A percentile compares a stretch with the other conserved stretches of the same genome.
Evolutionary conservation across 768 basidiomycete genomes (phyloP).

Genomic region (Boletus rubroflammeus): DNA sequence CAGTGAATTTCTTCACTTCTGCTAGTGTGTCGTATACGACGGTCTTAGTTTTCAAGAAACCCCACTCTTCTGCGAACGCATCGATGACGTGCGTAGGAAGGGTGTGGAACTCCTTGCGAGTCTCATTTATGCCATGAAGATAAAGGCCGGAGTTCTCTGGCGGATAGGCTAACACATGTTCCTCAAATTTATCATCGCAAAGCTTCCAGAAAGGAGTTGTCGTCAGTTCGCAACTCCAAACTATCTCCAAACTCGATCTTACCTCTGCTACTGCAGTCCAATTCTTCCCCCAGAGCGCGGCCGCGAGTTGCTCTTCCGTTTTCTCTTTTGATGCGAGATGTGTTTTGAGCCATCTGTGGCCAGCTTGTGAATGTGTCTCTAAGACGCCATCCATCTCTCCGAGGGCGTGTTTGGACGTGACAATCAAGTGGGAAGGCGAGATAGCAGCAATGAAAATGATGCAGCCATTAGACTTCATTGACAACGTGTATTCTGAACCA

Average conservation of each 20-base stretch:
- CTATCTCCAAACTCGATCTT: slow-evolving; percentile 14
- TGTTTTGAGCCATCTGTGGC: slow-evolving; percentile 76
- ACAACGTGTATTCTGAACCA: slow-evolving; percentile 73
- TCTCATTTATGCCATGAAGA: slow-evolving; percentile 85
- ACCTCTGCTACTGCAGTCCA: slow-evolving; percentile 94
- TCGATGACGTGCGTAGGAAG: slow-evolving; percentile 64
- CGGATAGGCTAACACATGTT: slow-evolving; percentile 87
- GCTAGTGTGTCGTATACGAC: slow-evolving; percentile 50
- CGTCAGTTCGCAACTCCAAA: background rate
- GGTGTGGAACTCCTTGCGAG: slow-evolving; percentile 64
- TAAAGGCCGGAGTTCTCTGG: slow-evolving; percentile 85
- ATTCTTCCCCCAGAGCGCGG: slow-evolving; percentile 70
- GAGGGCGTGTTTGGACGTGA: slow-evolving; percentile 91
- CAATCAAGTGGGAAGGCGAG: slow-evolving; percentile 64
- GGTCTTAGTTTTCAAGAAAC: slow-evolving; percentile 78
- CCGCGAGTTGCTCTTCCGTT: slow-evolving; percentile 73
- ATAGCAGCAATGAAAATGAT: slow-evolving; percentile 93
- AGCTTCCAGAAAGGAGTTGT: slow-evolving; percentile 48
- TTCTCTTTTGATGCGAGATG: slow-evolving; percentile 55
- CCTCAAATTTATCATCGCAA: slow-evolving; percentile 96
- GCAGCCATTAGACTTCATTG: slow-evolving; percentile 94
- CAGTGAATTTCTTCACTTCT: slow-evolving; percentile 72
- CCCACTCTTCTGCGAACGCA: slow-evolving; percentile 84
- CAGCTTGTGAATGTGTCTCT: slow-evolving; percentile 75
- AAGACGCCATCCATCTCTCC: slow-evolving; percentile 47